Evolutionary conservation across 495 filamentous ascomycete genomes (phyloP), one percentile per base, ranked within the genome.

Genomic region (Glarea lozoyensis): DNA sequence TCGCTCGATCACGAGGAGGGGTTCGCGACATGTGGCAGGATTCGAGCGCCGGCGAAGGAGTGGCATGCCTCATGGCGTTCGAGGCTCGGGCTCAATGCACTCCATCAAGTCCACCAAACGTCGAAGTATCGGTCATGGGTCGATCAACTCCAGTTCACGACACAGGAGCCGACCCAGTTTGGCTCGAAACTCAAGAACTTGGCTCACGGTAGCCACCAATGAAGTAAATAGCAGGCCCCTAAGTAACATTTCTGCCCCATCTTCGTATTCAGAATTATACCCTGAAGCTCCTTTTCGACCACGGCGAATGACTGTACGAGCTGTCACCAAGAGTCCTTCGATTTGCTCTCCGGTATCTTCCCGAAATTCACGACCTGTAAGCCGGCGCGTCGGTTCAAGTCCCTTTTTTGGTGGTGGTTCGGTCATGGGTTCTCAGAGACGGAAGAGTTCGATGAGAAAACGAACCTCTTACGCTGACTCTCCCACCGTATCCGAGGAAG

Each of bases 341-440:
- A n/a, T 35, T 16, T 15, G 10, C 17, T 16, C 32, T 35, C 6
- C 32, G 6, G 15, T 16, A 9, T 35, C 10, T 21, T 16, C 35
- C 35, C 35, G 35, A 4, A 37, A 3, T 19, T 37, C 35, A 3
- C 37, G 48, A 6, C 48, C 42, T 6, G 43, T 51, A 3, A 40
- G 35, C 29, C 36, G 40, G 37, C 40, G 40, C 22, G 12, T 48
- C 36, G 37, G 45, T 30, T 52, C 48, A 22, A 44, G 43, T 9
- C 43, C 48, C 4, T 51, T 49, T 29, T 45, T 43, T 20, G 40
- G 34, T 39, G 52, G 52, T 20, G n/a, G n/a, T n/a, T n/a, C n/a
- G n/a, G n/a, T n/a, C 25, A 7, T 29, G n/a, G n/a, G n/a, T 7
- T 29, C 25, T n/a, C 25, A 15, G 20, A 37, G 16, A 11, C 10